Conservation (phyloP, 2,329 filamentous ascomycete species). For the Scortechinia acanthostroma region DNA sequence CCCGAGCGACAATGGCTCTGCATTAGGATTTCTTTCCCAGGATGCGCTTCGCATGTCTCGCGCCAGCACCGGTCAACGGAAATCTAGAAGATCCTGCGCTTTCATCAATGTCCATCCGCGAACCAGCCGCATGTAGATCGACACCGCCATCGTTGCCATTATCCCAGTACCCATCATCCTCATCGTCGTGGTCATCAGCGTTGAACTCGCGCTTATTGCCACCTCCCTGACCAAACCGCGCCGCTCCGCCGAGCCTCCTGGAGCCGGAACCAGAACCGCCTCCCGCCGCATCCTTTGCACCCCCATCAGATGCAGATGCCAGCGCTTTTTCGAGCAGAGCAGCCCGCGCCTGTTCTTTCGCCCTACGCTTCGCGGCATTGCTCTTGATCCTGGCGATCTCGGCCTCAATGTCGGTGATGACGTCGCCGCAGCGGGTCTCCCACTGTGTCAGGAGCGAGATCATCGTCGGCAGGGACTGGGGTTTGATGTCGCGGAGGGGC, state of each 20-base stretch:
- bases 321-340: not conserved
- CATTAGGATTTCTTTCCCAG: not conserved
- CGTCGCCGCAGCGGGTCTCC: not conserved
- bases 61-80: too few relatives aligned
- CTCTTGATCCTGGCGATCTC: not conserved
- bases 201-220: constrained; percentile 1
- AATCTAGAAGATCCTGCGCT: not conserved
- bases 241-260: not conserved
- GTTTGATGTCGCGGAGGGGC: not conserved
- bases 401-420: not conserved
- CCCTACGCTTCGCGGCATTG: not conserved
- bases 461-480: not conserved
- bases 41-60: not conserved
- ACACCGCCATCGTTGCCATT: not conserved
- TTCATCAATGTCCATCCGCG: constrained; percentile 1
- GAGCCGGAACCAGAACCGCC: not conserved
- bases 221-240: not conserved
- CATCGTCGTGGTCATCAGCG: not conserved
- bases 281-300: not conserved
- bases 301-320: not conserved
- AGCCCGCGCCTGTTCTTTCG: not conserved
- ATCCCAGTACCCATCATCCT: constrained; percentile 1
- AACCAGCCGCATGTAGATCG: not conserved
- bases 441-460: not conserved
- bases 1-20: too few relatives aligned